These are phyloP conservation scores for Chaetoscypha palmicola DNA, from an alignment of 2,329 filamentous ascomycete species.

Conservation along the genomic window DNA sequence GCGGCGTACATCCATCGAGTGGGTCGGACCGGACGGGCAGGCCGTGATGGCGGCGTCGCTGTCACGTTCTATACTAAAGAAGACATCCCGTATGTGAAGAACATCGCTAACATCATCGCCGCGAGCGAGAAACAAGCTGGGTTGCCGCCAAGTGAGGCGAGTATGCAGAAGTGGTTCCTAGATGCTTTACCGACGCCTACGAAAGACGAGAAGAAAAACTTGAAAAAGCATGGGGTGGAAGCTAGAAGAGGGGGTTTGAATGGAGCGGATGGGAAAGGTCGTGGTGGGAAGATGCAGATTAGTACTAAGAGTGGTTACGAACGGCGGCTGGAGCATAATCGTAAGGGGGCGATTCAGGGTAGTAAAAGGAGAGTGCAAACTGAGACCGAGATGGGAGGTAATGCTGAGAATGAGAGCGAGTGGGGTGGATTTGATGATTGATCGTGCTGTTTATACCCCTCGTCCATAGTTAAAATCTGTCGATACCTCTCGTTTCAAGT, in stretches of 20 bases:
- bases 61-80: constrained; percentile 96
- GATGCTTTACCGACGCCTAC: constrained; percentile 76
- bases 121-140: constrained; percentile 68
- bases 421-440: constrained; percentile 46
- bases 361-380: constrained; percentile 48
- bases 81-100: constrained; percentile 83
- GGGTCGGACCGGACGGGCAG: constrained; percentile 82
- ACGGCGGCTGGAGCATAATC: constrained; percentile 60
- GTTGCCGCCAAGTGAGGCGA: constrained; percentile 44
- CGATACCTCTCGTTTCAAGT: not conserved
- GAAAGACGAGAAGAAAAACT: constrained; percentile 75
- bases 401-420: constrained; percentile 25
- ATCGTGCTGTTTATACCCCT: not conserved
- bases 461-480: not conserved
- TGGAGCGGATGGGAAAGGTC: constrained; percentile 31
- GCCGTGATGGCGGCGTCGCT: constrained; percentile 77
- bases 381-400: constrained; percentile 24
- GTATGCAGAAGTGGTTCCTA: constrained; percentile 77
- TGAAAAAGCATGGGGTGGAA: constrained; percentile 78
- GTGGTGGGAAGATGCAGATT: constrained; percentile 48
- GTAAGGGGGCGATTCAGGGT: constrained; percentile 52
- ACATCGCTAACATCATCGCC: constrained; percentile 86
- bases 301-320: constrained; percentile 77
- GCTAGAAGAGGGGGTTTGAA: constrained; percentile 45
- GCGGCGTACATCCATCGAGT: constrained; percentile 91